These are phyloP conservation scores for Phytophthora gonapodyides DNA, from an alignment of 352 stramenopile species.

Conservation along the genomic window DNA sequence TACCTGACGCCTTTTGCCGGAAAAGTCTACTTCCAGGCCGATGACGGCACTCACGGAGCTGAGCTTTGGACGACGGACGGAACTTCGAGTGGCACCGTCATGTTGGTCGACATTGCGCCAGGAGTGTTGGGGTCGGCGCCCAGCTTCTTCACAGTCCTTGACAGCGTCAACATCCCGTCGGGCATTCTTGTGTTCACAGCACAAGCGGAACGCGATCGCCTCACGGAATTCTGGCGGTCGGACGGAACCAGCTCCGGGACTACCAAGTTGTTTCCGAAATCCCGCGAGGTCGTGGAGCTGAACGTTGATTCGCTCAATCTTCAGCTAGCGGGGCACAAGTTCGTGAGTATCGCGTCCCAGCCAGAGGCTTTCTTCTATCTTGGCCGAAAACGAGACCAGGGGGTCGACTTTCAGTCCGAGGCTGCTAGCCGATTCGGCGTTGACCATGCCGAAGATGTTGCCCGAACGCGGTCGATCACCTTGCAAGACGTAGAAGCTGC, in stretches of 20 bases:
- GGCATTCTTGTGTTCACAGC: constrained; percentile 41
- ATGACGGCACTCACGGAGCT: constrained; percentile 72
- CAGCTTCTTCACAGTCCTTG: constrained; percentile 51
- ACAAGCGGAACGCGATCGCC: constrained; percentile 34
- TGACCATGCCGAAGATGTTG: constrained; percentile 8
- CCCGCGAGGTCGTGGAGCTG: constrained; percentile 36
- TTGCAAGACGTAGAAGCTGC: constrained; percentile 37
- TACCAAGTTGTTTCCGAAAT: constrained; percentile 37
- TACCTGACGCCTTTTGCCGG: constrained; percentile 57
- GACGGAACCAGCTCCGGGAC: constrained; percentile 53
- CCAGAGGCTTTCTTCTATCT: constrained; percentile 31
- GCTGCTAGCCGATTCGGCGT: background rate
- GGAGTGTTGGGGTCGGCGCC: constrained; percentile 42
- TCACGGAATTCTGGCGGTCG: constrained; percentile 59
- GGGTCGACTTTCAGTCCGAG: constrained; percentile 6
- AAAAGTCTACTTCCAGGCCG: constrained; percentile 76
- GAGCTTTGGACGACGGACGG: constrained; percentile 87
- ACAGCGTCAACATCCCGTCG: background rate
- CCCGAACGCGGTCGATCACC: constrained; percentile 41
- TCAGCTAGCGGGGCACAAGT: constrained; percentile 12
- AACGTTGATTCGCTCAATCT: constrained; percentile 41
- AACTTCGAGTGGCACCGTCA: constrained; percentile 41
- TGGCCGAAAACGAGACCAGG: constrained; percentile 7
- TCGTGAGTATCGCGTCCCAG: constrained; percentile 19
- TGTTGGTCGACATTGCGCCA: constrained; percentile 65